These are phyloP conservation scores for Lipomyces sp. DNA, from an alignment of 805 yeast genomes.

Conservation along the genomic window DNA sequence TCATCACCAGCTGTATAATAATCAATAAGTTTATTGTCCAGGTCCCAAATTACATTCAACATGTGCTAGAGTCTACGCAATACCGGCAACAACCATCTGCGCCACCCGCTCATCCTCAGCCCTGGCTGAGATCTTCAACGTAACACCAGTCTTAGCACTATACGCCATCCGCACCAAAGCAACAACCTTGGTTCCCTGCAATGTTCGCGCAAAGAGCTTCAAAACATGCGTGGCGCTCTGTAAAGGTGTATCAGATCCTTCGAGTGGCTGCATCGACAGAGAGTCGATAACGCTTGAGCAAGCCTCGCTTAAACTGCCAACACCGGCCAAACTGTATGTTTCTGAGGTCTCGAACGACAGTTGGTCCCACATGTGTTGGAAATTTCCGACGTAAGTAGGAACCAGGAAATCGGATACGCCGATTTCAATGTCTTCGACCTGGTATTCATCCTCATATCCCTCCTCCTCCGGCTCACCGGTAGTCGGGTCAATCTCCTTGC, in stretches of 20 bases:
- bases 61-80: constrained; percentile 44
- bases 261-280: constrained; percentile 73
- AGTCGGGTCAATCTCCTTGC: constrained; percentile 77
- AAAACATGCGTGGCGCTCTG: constrained; percentile 63
- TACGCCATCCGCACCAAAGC: constrained; percentile 52
- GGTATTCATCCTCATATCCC: constrained; percentile 93
- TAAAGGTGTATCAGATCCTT: constrained; percentile 69
- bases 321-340: constrained; percentile 66
- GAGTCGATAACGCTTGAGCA: constrained; percentile 58
- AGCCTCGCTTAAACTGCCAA: constrained; percentile 56
- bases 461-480: constrained; percentile 70
- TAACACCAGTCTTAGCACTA: constrained; percentile 52
- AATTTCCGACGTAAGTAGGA: constrained; percentile 79
- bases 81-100: constrained; percentile 57
- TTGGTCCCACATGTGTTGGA: constrained; percentile 74
- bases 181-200: constrained; percentile 53
- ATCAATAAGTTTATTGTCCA: neutral
- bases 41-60: neutral
- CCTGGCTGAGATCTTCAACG: constrained; percentile 52
- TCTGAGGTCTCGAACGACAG: constrained; percentile 62
- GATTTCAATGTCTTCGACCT: constrained; percentile 76
- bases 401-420: constrained; percentile 79
- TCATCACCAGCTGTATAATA: neutral
- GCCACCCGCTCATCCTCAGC: constrained; percentile 53
- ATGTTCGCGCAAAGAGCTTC: constrained; percentile 81